Conservation (phyloP, 2,329 filamentous ascomycete genomes). For the Pezicula neosporulosa region DNA sequence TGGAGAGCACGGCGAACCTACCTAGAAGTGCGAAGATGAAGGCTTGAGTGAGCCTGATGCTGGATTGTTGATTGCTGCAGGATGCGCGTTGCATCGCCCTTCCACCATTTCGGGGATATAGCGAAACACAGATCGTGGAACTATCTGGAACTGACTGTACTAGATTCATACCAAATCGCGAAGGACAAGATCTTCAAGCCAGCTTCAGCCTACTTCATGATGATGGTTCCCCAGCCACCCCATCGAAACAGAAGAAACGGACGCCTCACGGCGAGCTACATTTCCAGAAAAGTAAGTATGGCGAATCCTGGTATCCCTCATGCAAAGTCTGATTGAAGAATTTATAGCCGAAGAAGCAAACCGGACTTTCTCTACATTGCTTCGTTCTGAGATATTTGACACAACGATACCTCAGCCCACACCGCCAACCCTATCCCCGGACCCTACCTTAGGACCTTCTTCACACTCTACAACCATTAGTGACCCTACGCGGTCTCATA, state of each 20-base stretch:
- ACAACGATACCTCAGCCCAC: conserved; percentile 80
- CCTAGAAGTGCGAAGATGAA: background rate
- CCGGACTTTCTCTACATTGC: conserved; percentile 80
- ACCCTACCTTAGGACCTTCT: conserved; percentile 46
- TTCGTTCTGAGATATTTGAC: conserved; percentile 92
- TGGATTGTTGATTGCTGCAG: background rate
- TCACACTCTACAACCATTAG: conserved; percentile 53
- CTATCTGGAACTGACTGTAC: conserved; percentile 16
- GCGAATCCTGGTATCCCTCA: background rate
- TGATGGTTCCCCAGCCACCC: conserved; percentile 87
- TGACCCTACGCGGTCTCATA: conserved; percentile 72
- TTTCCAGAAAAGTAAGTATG: conserved; percentile 79
- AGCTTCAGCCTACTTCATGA: conserved; percentile 91
- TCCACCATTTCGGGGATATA: background rate
- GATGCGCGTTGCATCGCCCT: background rate
- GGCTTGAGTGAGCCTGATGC: background rate
- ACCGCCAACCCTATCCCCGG: conserved; percentile 58
- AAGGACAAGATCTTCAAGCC: conserved; percentile 88
- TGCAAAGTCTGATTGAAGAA: conserved; percentile 1
- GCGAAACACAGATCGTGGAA: background rate
- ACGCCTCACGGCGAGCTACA: conserved; percentile 86
- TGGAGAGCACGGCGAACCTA: background rate
- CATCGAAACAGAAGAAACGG: conserved; percentile 80
- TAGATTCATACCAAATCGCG: conserved; percentile 92
- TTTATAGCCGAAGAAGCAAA: conserved; percentile 83